A percentile compares a stretch with the other conserved stretches of the same genome.
Evolutionary conservation across 1,139 yeast genomes (phyloP).

Genomic region (Lodderomyces oxycetoniae): DNA sequence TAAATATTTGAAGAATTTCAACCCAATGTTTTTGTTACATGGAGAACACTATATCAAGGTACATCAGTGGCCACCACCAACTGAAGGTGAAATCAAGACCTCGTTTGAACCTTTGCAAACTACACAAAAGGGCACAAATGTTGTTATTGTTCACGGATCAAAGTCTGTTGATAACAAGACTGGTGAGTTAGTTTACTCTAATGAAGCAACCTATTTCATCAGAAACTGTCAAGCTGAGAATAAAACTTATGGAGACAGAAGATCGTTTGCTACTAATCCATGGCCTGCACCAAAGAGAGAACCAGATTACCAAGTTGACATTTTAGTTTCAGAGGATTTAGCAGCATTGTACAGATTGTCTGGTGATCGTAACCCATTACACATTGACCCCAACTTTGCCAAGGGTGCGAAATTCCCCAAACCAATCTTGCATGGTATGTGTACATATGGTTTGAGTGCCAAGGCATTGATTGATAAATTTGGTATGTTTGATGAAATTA

Average conservation of each 20-base stretch:
- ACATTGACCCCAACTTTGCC: conserved; percentile 89
- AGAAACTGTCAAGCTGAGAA: conserved; percentile 77
- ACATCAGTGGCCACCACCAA: conserved; percentile 75
- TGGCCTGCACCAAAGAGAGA: conserved; percentile 60
- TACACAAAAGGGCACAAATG: conserved; percentile 85
- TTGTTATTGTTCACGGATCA: conserved; percentile 72
- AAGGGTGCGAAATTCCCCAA: conserved; percentile 79
- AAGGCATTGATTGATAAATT: conserved; percentile 73
- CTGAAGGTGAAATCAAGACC: conserved; percentile 60
- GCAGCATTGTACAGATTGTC: conserved; percentile 89
- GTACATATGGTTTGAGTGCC: conserved; percentile 78
- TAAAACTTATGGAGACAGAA: conserved; percentile 44
- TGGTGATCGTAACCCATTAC: conserved; percentile 94
- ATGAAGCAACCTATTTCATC: conserved; percentile 81
- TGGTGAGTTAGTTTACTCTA: conserved; percentile 68
- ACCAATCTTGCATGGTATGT: conserved; percentile 92
- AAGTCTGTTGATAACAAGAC: conserved; percentile 66
- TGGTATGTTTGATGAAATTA: conserved; percentile 81
- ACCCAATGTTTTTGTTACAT: conserved; percentile 83
- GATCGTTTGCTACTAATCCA: conserved; percentile 55
- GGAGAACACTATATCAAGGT: conserved; percentile 93
- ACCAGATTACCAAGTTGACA: conserved; percentile 65
- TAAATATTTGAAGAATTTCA: conserved; percentile 69
- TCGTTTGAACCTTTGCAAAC: conserved; percentile 65
- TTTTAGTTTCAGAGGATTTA: conserved; percentile 64